phyloP scores from a whole-genome alignment of 495 filamentous ascomycete species.

The Talaromyces wortmannii region DNA sequence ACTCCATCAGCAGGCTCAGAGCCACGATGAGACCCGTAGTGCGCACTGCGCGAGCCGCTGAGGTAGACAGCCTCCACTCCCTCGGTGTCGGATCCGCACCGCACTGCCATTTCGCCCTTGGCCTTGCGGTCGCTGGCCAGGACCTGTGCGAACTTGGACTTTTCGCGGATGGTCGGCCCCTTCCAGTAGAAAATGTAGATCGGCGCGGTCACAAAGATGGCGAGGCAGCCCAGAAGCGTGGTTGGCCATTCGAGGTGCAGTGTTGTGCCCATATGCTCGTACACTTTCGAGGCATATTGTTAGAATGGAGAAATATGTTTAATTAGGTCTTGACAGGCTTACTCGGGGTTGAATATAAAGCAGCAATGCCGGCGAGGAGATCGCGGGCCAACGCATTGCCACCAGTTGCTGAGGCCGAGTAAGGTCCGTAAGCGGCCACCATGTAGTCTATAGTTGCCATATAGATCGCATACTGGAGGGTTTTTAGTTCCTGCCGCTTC shows the following conservation, averaged over 20 bases:
- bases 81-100: constrained; percentile 3
- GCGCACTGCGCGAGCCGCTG: not conserved
- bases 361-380: constrained; percentile 25
- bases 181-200: constrained; percentile 46
- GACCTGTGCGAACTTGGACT: constrained; percentile 35
- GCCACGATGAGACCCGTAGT: not conserved
- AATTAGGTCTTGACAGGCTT: not conserved
- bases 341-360: constrained; percentile 24
- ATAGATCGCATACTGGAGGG: constrained; percentile 46
- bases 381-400: constrained; percentile 44
- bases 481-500: constrained; percentile 6
- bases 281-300: constrained; percentile 8
- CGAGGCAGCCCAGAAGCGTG: constrained; percentile 35
- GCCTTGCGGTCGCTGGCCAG: constrained; percentile 4
- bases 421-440: constrained; percentile 64
- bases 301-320: too few species aligned
- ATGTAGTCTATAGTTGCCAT: constrained; percentile 76
- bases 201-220: constrained; percentile 33
- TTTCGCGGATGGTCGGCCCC: constrained; percentile 34
- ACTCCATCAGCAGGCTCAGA: not conserved
- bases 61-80: constrained; percentile 3
- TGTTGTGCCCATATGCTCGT: constrained; percentile 22
- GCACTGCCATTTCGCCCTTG: not conserved
- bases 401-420: constrained; percentile 66
- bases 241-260: constrained; percentile 32